These are phyloP conservation scores for Xylaria longipes DNA, from an alignment of 495 filamentous ascomycete genomes.

Conservation along the genomic window DNA sequence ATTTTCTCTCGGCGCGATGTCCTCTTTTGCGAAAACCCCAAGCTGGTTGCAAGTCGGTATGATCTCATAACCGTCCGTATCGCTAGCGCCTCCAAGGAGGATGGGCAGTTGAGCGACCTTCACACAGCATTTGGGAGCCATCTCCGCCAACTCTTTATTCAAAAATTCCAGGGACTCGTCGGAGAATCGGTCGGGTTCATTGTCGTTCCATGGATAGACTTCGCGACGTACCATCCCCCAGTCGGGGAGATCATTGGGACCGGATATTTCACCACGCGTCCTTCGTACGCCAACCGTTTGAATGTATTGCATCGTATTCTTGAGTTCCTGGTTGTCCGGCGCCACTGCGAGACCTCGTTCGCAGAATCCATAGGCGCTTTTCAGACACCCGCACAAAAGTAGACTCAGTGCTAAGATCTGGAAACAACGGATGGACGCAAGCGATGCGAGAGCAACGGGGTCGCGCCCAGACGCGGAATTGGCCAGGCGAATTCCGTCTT, in stretches of 20 bases:
- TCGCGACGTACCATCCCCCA: slow-evolving; percentile 81
- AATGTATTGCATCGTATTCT: slow-evolving; percentile 54
- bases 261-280: slow-evolving; percentile 48
- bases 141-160: slow-evolving; percentile 66
- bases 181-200: slow-evolving; percentile 85
- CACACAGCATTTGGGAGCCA: slow-evolving; percentile 76
- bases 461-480: slow-evolving; percentile 37
- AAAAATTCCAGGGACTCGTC: slow-evolving; percentile 68
- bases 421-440: slow-evolving; percentile 59
- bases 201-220: slow-evolving; percentile 90
- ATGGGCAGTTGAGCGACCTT: slow-evolving; percentile 74
- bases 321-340: slow-evolving; percentile 55
- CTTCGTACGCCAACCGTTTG: slow-evolving; percentile 53
- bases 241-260: slow-evolving; percentile 65
- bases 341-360: slow-evolving; percentile 54
- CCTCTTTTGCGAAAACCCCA: slow-evolving; percentile 84
- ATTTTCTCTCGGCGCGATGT: slow-evolving; percentile 77
- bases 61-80: slow-evolving; percentile 51
- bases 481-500: slow-evolving; percentile 45
- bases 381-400: slow-evolving; percentile 70
- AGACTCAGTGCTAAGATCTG: slow-evolving; percentile 66
- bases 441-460: slow-evolving; percentile 43
- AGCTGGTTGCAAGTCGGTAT: slow-evolving; percentile 73
- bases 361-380: slow-evolving; percentile 72
- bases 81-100: slow-evolving; percentile 58